These are phyloP conservation scores for Aurantiochytrium sp. DNA, from an alignment of 108 stramenopile genomes.

Conservation along the genomic window DNA sequence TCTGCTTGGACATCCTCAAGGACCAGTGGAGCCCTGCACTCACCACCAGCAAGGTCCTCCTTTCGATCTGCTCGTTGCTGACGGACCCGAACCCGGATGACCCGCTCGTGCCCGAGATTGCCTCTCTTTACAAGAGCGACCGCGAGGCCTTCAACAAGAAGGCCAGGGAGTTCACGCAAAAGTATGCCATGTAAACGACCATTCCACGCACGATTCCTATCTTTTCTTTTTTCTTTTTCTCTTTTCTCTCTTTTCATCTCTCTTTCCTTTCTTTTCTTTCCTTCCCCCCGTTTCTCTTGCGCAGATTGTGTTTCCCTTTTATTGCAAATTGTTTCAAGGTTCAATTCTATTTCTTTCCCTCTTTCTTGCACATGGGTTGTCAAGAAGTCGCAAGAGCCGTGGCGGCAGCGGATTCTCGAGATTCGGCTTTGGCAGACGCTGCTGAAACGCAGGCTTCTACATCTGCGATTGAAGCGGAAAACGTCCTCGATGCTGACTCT, in stretches of 20 bases:
- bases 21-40: slow-evolving; percentile 99
- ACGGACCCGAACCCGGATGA: slow-evolving; percentile 97
- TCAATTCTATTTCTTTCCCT: too few relatives aligned
- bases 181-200: slow-evolving; percentile 24
- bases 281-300: too few relatives aligned
- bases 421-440: too few relatives aligned
- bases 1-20: slow-evolving; percentile 98
- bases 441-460: too few relatives aligned
- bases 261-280: neutral
- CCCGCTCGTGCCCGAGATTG: slow-evolving; percentile 60
- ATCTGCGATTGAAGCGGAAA: too few relatives aligned
- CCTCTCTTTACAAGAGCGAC: slow-evolving; percentile 46
- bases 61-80: slow-evolving; percentile 92
- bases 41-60: slow-evolving; percentile 96
- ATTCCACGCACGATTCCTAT: neutral
- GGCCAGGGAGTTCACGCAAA: slow-evolving; percentile 46
- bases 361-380: too few relatives aligned
- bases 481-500: too few relatives aligned
- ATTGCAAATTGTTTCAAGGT: too few relatives aligned
- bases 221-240: neutral
- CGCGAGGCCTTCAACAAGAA: slow-evolving; percentile 42
- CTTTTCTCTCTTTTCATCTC: neutral
- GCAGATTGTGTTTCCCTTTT: too few relatives aligned
- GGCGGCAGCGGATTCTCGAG: too few relatives aligned
- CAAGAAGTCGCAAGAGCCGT: too few relatives aligned